phyloP scores from a whole-genome alignment of 805 yeast genomes.

The Kuraishia piskuri region DNA sequence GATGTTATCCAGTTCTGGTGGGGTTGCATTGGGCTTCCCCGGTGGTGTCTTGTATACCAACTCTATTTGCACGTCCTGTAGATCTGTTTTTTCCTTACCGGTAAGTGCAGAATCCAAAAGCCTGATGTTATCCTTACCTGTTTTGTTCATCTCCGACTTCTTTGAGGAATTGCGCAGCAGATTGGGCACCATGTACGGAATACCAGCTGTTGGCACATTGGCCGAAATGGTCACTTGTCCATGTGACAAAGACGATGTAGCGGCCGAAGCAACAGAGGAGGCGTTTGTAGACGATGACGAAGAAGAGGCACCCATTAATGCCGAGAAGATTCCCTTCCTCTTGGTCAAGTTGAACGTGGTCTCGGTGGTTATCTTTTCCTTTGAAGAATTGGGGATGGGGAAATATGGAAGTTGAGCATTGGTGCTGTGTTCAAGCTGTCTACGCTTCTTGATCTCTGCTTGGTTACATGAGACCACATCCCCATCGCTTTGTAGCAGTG shows the following conservation, averaged over 20 bases:
- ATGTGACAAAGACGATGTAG: background rate
- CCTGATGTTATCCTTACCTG: conserved; percentile 2
- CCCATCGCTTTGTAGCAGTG: background rate
- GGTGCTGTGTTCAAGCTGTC: background rate
- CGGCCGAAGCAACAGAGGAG: background rate
- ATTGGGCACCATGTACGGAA: conserved; percentile 6
- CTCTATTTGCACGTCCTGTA: conserved; percentile 4
- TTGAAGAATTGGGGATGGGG: conserved; percentile 5
- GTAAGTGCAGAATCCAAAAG: conserved; percentile 4
- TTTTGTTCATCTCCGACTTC: conserved; percentile 2
- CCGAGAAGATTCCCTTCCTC: background rate
- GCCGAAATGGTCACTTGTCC: conserved; percentile 4
- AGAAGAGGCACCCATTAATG: background rate
- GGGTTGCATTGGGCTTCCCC: background rate
- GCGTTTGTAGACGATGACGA: background rate
- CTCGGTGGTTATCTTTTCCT: conserved; percentile 3
- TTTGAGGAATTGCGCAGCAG: conserved; percentile 3
- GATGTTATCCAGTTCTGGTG: background rate
- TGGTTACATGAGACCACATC: background rate
- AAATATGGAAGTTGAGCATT: conserved; percentile 4
- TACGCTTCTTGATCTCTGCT: background rate
- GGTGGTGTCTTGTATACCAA: conserved; percentile 3
- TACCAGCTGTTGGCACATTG: conserved; percentile 7
- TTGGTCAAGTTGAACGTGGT: conserved; percentile 1
- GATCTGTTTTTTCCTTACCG: conserved; percentile 4